A percentile compares a stretch with the other conserved stretches of the same genome.
phyloP scores from a whole-genome alignment of 768 basidiomycete species.

The Boletus sp. region DNA sequence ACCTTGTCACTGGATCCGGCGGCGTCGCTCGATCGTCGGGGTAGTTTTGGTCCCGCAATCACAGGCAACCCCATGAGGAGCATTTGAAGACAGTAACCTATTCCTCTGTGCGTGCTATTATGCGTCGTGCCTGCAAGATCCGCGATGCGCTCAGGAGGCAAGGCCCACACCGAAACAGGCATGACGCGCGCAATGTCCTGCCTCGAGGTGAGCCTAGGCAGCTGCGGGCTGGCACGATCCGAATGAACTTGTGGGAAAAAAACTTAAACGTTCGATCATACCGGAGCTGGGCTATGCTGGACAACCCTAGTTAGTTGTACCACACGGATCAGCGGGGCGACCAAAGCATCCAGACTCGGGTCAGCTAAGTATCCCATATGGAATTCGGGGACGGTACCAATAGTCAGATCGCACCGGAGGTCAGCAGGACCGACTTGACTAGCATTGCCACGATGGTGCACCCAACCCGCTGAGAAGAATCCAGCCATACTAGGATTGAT shows the following conservation, averaged over 20 bases:
- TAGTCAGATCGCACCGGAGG: constrained; percentile 13
- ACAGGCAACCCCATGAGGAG: not conserved
- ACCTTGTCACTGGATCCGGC: constrained; percentile 15
- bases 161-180: not conserved
- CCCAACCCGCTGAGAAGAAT: constrained; percentile 10
- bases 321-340: constrained; percentile 4
- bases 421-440: constrained; percentile 11
- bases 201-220: constrained; percentile 7
- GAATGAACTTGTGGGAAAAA: constrained; percentile 17
- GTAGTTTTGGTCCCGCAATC: not conserved
- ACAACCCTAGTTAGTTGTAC: constrained; percentile 16
- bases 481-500: constrained; percentile 16
- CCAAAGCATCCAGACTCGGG: constrained; percentile 12
- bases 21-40: constrained; percentile 11
- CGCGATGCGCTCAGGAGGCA: constrained; percentile 5
- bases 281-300: constrained; percentile 31
- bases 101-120: not conserved
- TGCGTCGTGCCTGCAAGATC: constrained; percentile 19
- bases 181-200: constrained; percentile 9
- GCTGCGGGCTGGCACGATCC: constrained; percentile 10
- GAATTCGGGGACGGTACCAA: constrained; percentile 17
- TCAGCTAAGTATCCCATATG: not conserved
- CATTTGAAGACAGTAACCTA: not conserved
- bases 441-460: constrained; percentile 27
- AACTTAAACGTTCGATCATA: constrained; percentile 28